Evolutionary conservation across 2,329 filamentous ascomycete species (phyloP).

Genomic region (Scortechinia acanthostroma): DNA sequence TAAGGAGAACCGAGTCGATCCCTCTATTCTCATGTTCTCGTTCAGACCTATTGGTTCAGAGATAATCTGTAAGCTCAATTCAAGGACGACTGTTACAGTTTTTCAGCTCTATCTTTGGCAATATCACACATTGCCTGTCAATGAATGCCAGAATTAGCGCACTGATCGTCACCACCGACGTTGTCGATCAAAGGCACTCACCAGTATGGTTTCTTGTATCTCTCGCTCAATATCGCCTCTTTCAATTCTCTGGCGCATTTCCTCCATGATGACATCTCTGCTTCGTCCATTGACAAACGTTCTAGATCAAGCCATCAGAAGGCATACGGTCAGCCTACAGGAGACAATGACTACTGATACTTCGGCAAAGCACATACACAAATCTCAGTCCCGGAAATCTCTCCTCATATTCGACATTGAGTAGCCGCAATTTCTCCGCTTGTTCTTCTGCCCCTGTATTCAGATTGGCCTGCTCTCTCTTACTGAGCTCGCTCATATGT

Average conservation of each 20-base stretch:
- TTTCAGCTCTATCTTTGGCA: background rate
- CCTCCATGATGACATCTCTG: background rate
- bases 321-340: no score
- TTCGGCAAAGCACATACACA: slow-evolving; percentile 3
- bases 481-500: background rate
- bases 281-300: background rate
- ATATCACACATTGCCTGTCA: background rate
- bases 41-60: no score
- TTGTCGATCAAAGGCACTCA: background rate
- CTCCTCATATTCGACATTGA: background rate
- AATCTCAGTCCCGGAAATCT: background rate
- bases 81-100: background rate
- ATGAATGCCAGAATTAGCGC: background rate
- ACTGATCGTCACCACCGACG: no score
- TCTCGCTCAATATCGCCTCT: background rate
- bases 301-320: background rate
- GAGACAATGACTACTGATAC: background rate
- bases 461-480: background rate
- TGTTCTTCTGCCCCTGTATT: background rate
- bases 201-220: background rate
- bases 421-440: background rate
- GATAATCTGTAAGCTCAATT: no score
- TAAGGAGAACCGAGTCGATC: no score
- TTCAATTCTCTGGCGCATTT: slow-evolving; percentile 2
- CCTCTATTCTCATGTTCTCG: no score